A percentile compares a stretch with the other conserved stretches of the same genome.
Evolutionary conservation across 73 alveolate genomes (phyloP).

Genomic region (Paramecium sexaurelia): DNA sequence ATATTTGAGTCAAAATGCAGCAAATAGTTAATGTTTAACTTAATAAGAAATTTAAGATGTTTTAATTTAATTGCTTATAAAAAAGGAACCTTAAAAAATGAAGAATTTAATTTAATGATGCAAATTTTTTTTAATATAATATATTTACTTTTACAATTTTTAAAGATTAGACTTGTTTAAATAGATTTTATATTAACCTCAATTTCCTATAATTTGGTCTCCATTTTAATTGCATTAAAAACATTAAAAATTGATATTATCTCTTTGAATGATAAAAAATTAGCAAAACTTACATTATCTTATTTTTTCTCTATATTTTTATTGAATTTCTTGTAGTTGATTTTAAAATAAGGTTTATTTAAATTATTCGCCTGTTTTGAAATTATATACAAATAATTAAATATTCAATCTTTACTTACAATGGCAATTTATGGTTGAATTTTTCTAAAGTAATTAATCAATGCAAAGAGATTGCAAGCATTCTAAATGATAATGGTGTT

Average conservation of each 20-base stretch:
- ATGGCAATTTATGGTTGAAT: not conserved
- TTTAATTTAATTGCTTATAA: not conserved
- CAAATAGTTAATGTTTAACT: not conserved
- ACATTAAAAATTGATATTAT: no score
- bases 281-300: no score
- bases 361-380: not conserved
- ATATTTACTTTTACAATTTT: no score
- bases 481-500: not conserved
- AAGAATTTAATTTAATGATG: not conserved
- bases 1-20: not conserved
- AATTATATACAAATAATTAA: not conserved
- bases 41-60: not conserved
- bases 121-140: no score
- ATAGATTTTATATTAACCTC: no score
- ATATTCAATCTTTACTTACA: not conserved
- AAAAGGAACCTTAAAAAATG: not conserved
- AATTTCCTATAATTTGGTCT: no score
- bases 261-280: no score
- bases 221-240: no score
- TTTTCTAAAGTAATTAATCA: not conserved
- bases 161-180: no score
- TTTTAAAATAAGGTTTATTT: not conserved
- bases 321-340: not conserved
- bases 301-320: no score
- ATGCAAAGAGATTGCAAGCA: not conserved